phyloP scores from a whole-genome alignment of 768 basidiomycete genomes.

The Filobasidium floriforme region DNA sequence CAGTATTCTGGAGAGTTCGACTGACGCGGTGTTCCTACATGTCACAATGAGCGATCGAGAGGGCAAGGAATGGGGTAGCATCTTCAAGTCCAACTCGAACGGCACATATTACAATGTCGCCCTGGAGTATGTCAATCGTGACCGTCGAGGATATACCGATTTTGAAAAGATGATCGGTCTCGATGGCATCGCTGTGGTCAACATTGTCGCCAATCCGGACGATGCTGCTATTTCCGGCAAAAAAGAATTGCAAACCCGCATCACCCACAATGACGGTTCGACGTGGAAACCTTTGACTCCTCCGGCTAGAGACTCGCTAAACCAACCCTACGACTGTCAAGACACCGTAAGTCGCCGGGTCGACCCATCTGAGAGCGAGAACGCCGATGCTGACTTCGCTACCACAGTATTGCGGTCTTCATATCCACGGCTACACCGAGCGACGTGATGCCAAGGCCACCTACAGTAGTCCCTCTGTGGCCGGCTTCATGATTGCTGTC shows the following conservation, averaged over 20 bases:
- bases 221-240: slow-evolving; percentile 62
- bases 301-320: slow-evolving; percentile 67
- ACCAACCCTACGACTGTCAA: slow-evolving; percentile 62
- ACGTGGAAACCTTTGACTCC: slow-evolving; percentile 78
- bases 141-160: slow-evolving; percentile 78
- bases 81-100: slow-evolving; percentile 81
- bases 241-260: slow-evolving; percentile 73
- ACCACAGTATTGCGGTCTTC: slow-evolving; percentile 67
- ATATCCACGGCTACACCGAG: slow-evolving; percentile 94
- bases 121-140: slow-evolving; percentile 81
- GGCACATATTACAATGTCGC: slow-evolving; percentile 93
- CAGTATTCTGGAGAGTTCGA: slow-evolving; percentile 88
- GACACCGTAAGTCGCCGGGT: slow-evolving; percentile 55
- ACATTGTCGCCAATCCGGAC: slow-evolving; percentile 72
- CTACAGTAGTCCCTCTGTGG: slow-evolving; percentile 82
- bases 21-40: slow-evolving; percentile 86
- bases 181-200: slow-evolving; percentile 90
- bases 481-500: slow-evolving; percentile 89
- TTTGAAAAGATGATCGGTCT: slow-evolving; percentile 95
- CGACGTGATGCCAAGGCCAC: slow-evolving; percentile 82
- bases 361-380: background rate
- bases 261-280: slow-evolving; percentile 95
- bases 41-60: slow-evolving; percentile 79
- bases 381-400: background rate
- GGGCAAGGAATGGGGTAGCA: slow-evolving; percentile 74